Evolutionary conservation across 2,329 filamentous ascomycete genomes (phyloP).

Genomic region (Scedosporium aurantiacum): DNA sequence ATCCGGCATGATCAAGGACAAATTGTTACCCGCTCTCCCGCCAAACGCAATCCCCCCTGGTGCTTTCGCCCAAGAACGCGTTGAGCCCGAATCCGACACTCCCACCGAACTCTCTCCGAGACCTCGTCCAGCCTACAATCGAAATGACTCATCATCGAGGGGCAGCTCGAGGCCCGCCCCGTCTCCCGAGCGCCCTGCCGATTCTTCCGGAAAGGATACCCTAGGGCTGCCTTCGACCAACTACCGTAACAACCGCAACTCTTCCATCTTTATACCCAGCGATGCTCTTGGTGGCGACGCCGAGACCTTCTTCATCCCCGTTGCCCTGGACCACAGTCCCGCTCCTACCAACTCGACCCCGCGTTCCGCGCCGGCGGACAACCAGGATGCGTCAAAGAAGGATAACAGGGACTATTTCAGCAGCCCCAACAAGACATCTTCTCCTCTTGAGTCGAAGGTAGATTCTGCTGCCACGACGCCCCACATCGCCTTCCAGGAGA

Average conservation of each 20-base stretch:
- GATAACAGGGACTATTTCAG: constrained; percentile 50
- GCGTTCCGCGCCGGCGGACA: constrained; percentile 36
- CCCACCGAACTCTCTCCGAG: constrained; percentile 60
- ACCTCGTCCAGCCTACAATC: constrained; percentile 39
- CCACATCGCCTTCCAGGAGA: constrained; percentile 89
- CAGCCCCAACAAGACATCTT: constrained; percentile 27
- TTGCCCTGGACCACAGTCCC: constrained; percentile 61
- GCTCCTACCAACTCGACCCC: constrained; percentile 40
- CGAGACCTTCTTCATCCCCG: constrained; percentile 65
- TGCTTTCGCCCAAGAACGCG: constrained; percentile 49
- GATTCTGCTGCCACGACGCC: constrained; percentile 48
- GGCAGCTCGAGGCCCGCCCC: constrained; percentile 36
- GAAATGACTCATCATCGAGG: constrained; percentile 31
- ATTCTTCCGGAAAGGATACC: constrained; percentile 33
- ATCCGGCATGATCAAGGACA: constrained; percentile 67
- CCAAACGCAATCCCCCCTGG: constrained; percentile 57
- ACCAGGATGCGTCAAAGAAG: constrained; percentile 32
- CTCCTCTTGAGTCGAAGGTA: constrained; percentile 27
- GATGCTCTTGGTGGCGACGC: constrained; percentile 37
- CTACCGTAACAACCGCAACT: constrained; percentile 70
- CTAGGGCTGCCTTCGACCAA: constrained; percentile 62
- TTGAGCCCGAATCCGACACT: constrained; percentile 51
- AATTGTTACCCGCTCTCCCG: constrained; percentile 83
- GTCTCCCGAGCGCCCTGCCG: constrained; percentile 41
- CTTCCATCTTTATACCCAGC: constrained; percentile 46